Percentiles rank a stretch among this genome's conserved stretches.
Evolutionary conservation across 495 filamentous ascomycete species (phyloP).

Genomic region (Aspergillus sclerotioniger): DNA sequence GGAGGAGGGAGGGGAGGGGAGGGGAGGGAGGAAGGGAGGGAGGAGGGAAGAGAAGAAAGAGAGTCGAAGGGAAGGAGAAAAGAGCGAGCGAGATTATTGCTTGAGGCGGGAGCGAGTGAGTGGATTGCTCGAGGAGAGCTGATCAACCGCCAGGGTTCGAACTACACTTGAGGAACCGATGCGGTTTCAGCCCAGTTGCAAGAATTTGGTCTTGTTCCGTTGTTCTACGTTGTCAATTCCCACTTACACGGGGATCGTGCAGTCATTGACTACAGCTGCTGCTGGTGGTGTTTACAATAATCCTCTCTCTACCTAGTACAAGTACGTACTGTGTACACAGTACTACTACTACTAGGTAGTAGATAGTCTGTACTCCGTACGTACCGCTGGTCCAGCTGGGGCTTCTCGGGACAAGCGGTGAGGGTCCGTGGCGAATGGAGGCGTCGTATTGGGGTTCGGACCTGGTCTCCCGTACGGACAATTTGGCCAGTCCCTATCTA

Average conservation of each 20-base stretch:
- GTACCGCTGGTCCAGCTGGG: background rate
- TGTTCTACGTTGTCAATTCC: too few species aligned
- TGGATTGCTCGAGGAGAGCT: background rate
- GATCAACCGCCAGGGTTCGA: constrained; percentile 1
- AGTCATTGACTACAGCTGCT: too few species aligned
- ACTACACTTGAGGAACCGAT: background rate
- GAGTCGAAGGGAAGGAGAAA: constrained; percentile 12
- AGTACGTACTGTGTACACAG: background rate
- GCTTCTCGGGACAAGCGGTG: too few species aligned
- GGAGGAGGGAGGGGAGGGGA: constrained; percentile 4
- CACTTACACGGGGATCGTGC: too few species aligned
- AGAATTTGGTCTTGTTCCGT: too few species aligned
- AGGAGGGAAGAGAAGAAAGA: constrained; percentile 23
- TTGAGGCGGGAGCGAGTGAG: constrained; percentile 4
- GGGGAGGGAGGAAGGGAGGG: constrained; percentile 19
- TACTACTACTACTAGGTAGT: background rate
- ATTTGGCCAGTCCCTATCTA: too few species aligned
- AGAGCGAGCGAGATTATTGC: constrained; percentile 1
- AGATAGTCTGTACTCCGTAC: background rate
- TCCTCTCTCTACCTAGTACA: too few species aligned
- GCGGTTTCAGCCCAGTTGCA: too few species aligned
- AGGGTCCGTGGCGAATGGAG: too few species aligned
- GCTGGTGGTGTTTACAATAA: too few species aligned
- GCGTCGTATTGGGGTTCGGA: too few species aligned
- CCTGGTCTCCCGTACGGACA: too few species aligned